Percentiles rank a stretch among this genome's conserved stretches.
phyloP scores from a whole-genome alignment of 176 grass and related monocot genomes.

The Bothriochloa decipiens region DNA sequence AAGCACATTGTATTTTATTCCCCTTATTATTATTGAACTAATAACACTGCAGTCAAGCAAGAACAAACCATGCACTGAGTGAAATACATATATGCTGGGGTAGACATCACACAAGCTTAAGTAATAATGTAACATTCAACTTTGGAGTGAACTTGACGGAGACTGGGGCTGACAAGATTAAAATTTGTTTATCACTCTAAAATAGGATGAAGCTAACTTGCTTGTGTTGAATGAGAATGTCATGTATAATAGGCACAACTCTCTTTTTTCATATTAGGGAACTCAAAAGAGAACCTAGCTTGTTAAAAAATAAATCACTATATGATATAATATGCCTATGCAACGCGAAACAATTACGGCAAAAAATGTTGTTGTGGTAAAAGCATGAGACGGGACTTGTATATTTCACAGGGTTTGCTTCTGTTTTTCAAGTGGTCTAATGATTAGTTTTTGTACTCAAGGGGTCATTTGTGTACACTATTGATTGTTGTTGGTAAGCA shows the following conservation, averaged over 20 bases:
- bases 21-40: background rate
- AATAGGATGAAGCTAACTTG: background rate
- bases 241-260: too few species aligned
- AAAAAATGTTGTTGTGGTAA: background rate
- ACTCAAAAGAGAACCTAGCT: background rate
- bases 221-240: background rate
- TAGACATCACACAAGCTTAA: slow-evolving; percentile 5
- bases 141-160: background rate
- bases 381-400: background rate
- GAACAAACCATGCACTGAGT: background rate
- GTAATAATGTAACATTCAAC: background rate
- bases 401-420: background rate
- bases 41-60: background rate
- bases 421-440: background rate
- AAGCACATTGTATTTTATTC: background rate
- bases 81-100: background rate
- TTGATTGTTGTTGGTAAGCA: background rate
- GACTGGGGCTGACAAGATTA: background rate
- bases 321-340: background rate
- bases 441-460: background rate
- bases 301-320: background rate
- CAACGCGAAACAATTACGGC: background rate
- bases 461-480: background rate
- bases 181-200: background rate
- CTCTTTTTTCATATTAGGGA: background rate